These are phyloP conservation scores for Hypomontagnella submonticulosa DNA, from an alignment of 495 filamentous ascomycete genomes.

Conservation along the genomic window DNA sequence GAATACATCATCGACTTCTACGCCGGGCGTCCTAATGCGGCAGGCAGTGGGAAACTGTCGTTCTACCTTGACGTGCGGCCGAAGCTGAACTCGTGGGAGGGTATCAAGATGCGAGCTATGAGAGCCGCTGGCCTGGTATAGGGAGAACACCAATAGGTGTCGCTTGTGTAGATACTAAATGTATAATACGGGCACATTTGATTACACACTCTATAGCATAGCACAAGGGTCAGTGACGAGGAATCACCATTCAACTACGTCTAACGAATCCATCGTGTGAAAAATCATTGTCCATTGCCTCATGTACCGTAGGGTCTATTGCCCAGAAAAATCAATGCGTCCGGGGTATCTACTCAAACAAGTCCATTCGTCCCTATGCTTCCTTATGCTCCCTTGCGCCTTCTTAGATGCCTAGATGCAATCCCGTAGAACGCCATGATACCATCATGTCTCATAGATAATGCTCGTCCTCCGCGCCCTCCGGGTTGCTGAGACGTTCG, in stretches of 20 bases:
- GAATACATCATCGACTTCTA: constrained; percentile 99
- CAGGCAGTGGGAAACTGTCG: constrained; percentile 67
- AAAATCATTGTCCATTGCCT: not conserved
- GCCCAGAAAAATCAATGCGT: constrained; percentile 10
- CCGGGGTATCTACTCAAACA: constrained; percentile 21
- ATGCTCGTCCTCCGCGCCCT: no score
- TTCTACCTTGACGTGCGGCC: constrained; percentile 97
- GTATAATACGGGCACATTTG: constrained; percentile 13
- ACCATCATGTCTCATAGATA: no score
- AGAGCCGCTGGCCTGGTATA: constrained; percentile 69
- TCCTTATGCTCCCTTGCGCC: no score
- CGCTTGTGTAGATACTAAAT: constrained; percentile 24
- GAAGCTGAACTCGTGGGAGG: constrained; percentile 92
- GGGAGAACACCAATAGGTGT: constrained; percentile 10
- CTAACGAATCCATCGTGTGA: not conserved
- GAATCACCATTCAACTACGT: constrained; percentile 32
- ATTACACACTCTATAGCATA: constrained; percentile 31
- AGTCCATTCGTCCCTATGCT: not conserved
- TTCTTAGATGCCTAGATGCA: not conserved
- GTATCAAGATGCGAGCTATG: constrained; percentile 81
- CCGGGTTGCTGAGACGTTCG: no score
- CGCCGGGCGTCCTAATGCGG: constrained; percentile 69
- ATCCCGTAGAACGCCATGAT: constrained; percentile 1
- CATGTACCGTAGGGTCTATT: not conserved
- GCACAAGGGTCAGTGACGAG: constrained; percentile 22